phyloP scores from a whole-genome alignment of 2,329 filamentous ascomycete genomes.

The Acrocalymma vagum region DNA sequence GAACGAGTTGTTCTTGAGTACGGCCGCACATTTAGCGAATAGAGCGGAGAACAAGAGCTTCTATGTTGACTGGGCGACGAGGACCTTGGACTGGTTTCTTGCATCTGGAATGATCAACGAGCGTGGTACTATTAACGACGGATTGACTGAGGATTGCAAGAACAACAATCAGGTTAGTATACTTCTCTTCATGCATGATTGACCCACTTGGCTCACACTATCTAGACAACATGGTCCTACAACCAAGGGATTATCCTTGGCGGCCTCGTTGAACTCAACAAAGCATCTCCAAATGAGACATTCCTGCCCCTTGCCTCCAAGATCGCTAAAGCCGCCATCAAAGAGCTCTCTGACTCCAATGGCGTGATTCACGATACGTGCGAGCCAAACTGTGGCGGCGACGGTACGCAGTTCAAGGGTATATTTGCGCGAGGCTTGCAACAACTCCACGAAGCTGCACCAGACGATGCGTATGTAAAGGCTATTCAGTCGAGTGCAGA shows the following conservation, averaged over 20 bases:
- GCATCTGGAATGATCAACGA: constrained; percentile 57
- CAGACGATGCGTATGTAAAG: constrained; percentile 58
- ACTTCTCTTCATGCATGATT: background rate
- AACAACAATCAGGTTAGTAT: constrained; percentile 55
- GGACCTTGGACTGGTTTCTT: constrained; percentile 62
- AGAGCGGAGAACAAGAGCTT: constrained; percentile 50
- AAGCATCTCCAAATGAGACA: constrained; percentile 45
- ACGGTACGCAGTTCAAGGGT: constrained; percentile 74
- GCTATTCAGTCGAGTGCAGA: constrained; percentile 71
- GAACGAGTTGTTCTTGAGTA: constrained; percentile 65
- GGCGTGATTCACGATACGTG: constrained; percentile 54
- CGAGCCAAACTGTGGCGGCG: constrained; percentile 47
- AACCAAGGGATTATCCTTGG: constrained; percentile 70
- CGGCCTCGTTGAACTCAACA: constrained; percentile 63
- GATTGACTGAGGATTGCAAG: constrained; percentile 59
- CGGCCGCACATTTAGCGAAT: constrained; percentile 65
- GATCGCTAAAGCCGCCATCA: constrained; percentile 51
- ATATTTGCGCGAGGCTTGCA: constrained; percentile 72
- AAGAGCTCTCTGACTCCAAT: constrained; percentile 42
- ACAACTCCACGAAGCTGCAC: constrained; percentile 62
- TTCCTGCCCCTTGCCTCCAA: constrained; percentile 46
- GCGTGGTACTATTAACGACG: constrained; percentile 63
- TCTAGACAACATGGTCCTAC: constrained; percentile 58
- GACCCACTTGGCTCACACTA: background rate
- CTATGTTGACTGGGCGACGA: constrained; percentile 57